These are phyloP conservation scores for Rhizopus delemar DNA, from an alignment of 371 early-diverging fungal genomes.

Conservation along the genomic window DNA sequence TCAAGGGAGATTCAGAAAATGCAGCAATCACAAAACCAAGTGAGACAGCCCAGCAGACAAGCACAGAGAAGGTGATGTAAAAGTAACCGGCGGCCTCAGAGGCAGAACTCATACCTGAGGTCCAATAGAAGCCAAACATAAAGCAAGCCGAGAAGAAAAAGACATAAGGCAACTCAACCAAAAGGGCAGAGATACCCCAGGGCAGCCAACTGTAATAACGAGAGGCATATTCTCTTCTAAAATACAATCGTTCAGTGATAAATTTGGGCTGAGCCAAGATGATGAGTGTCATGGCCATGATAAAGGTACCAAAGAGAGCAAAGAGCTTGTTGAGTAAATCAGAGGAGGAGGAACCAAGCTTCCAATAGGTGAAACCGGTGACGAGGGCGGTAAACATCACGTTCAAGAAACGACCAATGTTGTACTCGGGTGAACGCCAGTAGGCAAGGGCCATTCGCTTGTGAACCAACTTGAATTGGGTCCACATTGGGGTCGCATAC, in stretches of 20 bases:
- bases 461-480: constrained; percentile 57
- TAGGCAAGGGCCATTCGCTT: constrained; percentile 62
- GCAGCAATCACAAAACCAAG: constrained; percentile 60
- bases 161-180: constrained; percentile 65
- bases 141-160: constrained; percentile 52
- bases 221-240: constrained; percentile 69
- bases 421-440: constrained; percentile 69
- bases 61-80: constrained; percentile 59
- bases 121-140: constrained; percentile 71
- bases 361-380: constrained; percentile 77
- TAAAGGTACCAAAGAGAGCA: constrained; percentile 68
- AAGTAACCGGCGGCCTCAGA: constrained; percentile 61
- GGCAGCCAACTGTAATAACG: constrained; percentile 74
- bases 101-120: constrained; percentile 60
- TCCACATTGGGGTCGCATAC: constrained; percentile 34
- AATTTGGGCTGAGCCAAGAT: constrained; percentile 76
- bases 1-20: constrained; percentile 53
- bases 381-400: constrained; percentile 58
- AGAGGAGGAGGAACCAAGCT: constrained; percentile 49
- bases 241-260: constrained; percentile 69
- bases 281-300: constrained; percentile 66
- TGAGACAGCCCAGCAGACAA: constrained; percentile 65
- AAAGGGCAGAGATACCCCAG: constrained; percentile 53
- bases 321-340: constrained; percentile 75
- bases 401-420: constrained; percentile 61